Evolutionary conservation across 768 basidiomycete genomes (phyloP).

Genomic region (Auricularia cornea): DNA sequence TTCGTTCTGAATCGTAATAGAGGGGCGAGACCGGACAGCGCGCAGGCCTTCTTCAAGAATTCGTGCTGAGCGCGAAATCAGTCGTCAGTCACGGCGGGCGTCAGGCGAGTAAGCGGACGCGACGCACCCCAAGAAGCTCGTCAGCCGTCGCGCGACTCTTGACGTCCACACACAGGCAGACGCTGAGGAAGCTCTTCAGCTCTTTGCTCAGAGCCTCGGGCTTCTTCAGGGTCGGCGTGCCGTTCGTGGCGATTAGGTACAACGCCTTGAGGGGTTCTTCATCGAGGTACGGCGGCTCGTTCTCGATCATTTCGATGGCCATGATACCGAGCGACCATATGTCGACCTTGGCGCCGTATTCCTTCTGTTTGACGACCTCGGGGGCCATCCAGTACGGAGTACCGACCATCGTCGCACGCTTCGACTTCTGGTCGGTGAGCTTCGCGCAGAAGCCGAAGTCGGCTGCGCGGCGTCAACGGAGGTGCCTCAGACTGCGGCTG

Average conservation of each 20-base stretch:
- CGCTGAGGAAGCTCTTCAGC: slow-evolving; percentile 92
- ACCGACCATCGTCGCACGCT: slow-evolving; percentile 97
- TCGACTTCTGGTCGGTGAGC: slow-evolving; percentile 91
- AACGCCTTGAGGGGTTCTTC: slow-evolving; percentile 92
- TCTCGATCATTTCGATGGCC: slow-evolving; percentile 99
- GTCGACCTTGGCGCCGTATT: slow-evolving; percentile 94
- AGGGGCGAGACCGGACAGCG: slow-evolving; percentile 72
- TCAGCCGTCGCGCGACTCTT: slow-evolving; percentile 80
- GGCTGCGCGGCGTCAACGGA: slow-evolving; percentile 37
- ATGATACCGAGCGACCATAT: slow-evolving; percentile 97
- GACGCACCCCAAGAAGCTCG: slow-evolving; percentile 72
- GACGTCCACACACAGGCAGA: slow-evolving; percentile 97
- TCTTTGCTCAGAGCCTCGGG: slow-evolving; percentile 88
- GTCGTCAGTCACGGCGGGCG: slow-evolving; percentile 3
- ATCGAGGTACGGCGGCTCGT: slow-evolving; percentile 91
- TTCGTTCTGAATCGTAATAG: slow-evolving; percentile 66
- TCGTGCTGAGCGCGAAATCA: slow-evolving; percentile 60
- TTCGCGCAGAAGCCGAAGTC: slow-evolving; percentile 98
- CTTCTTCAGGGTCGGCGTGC: slow-evolving; percentile 95
- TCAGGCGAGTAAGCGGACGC: background rate
- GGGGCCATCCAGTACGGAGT: slow-evolving; percentile 99
- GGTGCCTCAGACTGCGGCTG: background rate
- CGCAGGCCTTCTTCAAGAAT: slow-evolving; percentile 85
- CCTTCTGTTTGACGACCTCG: slow-evolving; percentile 96
- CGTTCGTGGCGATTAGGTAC: slow-evolving; percentile 95